Percentiles rank a stretch among this genome's conserved stretches.
Conservation (phyloP, 805 yeast genomes). For the Komagataella kurtzmanii region DNA sequence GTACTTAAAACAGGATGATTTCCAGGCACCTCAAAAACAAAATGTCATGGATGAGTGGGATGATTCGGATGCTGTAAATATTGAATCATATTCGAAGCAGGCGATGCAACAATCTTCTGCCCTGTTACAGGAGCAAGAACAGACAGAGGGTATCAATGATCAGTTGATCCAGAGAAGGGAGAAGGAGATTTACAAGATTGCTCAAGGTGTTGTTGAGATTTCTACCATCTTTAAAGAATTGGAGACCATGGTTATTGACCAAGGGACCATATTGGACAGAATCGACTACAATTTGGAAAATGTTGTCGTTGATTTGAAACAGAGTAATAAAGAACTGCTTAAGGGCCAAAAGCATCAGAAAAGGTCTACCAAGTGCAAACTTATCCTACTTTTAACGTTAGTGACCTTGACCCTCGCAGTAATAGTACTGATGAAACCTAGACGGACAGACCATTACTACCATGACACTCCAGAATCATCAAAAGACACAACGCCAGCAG, state of each 20-base stretch:
- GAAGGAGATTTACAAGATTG: constrained; percentile 77
- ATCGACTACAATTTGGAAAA: constrained; percentile 84
- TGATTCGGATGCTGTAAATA: constrained; percentile 20
- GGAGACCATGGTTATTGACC: constrained; percentile 86
- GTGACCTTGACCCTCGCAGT: constrained; percentile 61
- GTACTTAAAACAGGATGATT: constrained; percentile 71
- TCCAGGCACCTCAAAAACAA: constrained; percentile 15
- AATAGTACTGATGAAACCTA: constrained; percentile 57
- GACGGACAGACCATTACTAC: constrained; percentile 14
- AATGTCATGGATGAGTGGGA: constrained; percentile 12
- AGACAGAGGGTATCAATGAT: constrained; percentile 21
- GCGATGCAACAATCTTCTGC: constrained; percentile 35
- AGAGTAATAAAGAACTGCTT: constrained; percentile 64
- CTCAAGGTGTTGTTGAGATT: constrained; percentile 89
- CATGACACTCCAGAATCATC: constrained; percentile 8
- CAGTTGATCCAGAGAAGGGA: constrained; percentile 58
- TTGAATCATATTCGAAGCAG: constrained; percentile 39
- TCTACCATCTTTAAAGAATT: constrained; percentile 88
- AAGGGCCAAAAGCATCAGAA: constrained; percentile 75
- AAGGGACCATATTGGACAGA: constrained; percentile 86
- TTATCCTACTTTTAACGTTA: constrained; percentile 61
- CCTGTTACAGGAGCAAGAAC: constrained; percentile 11
- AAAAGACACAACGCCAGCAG: not conserved
- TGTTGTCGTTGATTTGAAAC: constrained; percentile 62
- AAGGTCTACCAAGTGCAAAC: constrained; percentile 81